Evolutionary conservation across 2,329 filamentous ascomycete genomes (phyloP), one percentile per base, ranked within the genome.

Genomic region (Fusarium citri): DNA sequence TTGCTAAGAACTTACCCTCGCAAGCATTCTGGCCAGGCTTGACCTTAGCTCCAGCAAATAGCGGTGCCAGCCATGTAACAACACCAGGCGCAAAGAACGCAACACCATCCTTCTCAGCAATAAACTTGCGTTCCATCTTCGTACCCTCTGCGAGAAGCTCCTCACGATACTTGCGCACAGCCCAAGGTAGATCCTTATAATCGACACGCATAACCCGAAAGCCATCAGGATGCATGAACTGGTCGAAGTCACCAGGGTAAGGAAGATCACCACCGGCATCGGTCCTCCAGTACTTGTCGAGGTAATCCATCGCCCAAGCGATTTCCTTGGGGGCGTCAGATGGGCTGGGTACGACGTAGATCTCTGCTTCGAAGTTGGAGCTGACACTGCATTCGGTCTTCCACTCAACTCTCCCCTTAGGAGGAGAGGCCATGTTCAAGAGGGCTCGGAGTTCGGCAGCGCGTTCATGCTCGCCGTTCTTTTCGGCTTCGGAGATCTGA

Each of bases 61-160:
- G 25, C 42, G 63, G 66, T 9, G 55, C 46, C 16, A 67, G 12
- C 66, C 66, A 64, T 2, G 57, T 70, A 18, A 70, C 16, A 18
- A 70, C 63, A n/a, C 68, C 68, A 1, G 66, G 68, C 0, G 68
- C 66, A 25, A 70, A 70, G 26, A 70, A 70, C 6, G 66, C 66
- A 4, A 55, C 56, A 0, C 66, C 66, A 3, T 70, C 58, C 23
- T 67, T 22, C 31, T 67, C 68, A 1, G 66, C 63, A 7, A 70
- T 70, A 6, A 58, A 67, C 37, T 70, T 70, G 51, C 68, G 66
- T 25, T 70, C 63, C 34, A 55, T 42, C 22, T 25, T 10, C 2
- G 57, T 59, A 1, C 58, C 68, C 14, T 70, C 55, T 6, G 48
- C 41, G 3, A 70, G 20, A n/a, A 70, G 54, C 6, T 49, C 37